Conservation (phyloP, 768 basidiomycete genomes). For the Saitozyma sp. region DNA sequence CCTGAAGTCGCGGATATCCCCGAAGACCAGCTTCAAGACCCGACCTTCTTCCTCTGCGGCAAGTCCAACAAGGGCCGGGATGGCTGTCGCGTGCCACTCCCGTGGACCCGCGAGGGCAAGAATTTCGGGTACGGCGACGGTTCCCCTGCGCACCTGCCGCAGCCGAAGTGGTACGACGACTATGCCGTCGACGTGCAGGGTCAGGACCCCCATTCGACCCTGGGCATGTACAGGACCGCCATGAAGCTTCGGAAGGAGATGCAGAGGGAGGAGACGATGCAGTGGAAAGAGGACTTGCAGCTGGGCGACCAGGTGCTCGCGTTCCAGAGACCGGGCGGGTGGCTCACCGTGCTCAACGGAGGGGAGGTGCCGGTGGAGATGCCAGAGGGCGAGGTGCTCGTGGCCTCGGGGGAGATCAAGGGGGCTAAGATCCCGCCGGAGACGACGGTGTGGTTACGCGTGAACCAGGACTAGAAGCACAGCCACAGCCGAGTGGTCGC, state of each 20-base stretch:
- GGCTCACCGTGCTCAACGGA: background rate
- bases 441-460: background rate
- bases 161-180: constrained; percentile 4
- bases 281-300: background rate
- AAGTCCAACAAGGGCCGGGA: constrained; percentile 28
- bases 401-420: background rate
- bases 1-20: constrained; percentile 26
- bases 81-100: constrained; percentile 38
- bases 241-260: background rate
- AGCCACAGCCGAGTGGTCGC: too few species aligned
- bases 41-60: constrained; percentile 25
- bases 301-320: constrained; percentile 1
- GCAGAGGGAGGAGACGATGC: background rate
- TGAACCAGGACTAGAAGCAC: too few species aligned
- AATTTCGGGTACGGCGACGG: constrained; percentile 23
- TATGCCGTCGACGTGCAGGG: background rate
- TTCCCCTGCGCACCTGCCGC: constrained; percentile 16
- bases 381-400: background rate
- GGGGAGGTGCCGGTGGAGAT: background rate
- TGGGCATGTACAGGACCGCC: background rate
- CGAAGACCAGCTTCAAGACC: constrained; percentile 29
- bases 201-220: background rate
- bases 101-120: constrained; percentile 16
- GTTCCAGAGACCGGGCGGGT: constrained; percentile 7
- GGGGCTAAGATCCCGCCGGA: background rate